A percentile compares a stretch with the other conserved stretches of the same genome.
Evolutionary conservation across 257 asterid genomes (phyloP).

Genomic region (Solanum piurae): DNA sequence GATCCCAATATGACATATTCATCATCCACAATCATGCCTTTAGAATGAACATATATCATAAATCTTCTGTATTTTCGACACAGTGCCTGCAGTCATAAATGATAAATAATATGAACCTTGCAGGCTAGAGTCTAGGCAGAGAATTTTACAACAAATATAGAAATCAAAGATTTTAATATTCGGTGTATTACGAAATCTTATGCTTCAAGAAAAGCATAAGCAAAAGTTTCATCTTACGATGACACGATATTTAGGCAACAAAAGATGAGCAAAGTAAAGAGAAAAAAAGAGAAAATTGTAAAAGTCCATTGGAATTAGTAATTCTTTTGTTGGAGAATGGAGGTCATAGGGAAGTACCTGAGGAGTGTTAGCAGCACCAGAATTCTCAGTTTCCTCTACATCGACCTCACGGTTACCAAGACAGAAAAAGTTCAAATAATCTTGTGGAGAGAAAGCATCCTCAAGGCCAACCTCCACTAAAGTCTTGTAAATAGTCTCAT

Average conservation of each 20-base stretch:
- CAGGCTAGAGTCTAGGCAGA: neutral
- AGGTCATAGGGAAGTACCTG: conserved; percentile 33
- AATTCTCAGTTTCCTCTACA: conserved; percentile 20
- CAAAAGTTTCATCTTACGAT: neutral
- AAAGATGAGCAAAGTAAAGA: neutral
- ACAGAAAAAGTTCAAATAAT: conserved; percentile 80
- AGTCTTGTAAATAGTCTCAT: conserved; percentile 84
- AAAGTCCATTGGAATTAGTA: neutral
- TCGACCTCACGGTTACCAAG: conserved; percentile 90
- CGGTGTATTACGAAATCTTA: neutral
- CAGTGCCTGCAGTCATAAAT: conserved; percentile 41
- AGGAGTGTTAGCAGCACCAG: conserved; percentile 54
- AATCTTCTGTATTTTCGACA: conserved; percentile 68
- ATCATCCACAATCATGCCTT: conserved; percentile 95
- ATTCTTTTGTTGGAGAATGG: neutral
- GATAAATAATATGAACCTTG: neutral
- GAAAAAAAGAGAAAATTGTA: neutral
- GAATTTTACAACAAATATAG: neutral
- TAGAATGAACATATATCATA: conserved; percentile 96
- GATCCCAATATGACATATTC: conserved; percentile 82
- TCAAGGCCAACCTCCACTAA: conserved; percentile 92
- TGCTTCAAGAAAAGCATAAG: neutral
- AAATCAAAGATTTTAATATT: neutral
- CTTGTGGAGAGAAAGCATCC: conserved; percentile 79
- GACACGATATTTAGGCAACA: neutral